phyloP scores from a whole-genome alignment of 2,329 filamentous ascomycete genomes.

The Nemania abortiva region DNA sequence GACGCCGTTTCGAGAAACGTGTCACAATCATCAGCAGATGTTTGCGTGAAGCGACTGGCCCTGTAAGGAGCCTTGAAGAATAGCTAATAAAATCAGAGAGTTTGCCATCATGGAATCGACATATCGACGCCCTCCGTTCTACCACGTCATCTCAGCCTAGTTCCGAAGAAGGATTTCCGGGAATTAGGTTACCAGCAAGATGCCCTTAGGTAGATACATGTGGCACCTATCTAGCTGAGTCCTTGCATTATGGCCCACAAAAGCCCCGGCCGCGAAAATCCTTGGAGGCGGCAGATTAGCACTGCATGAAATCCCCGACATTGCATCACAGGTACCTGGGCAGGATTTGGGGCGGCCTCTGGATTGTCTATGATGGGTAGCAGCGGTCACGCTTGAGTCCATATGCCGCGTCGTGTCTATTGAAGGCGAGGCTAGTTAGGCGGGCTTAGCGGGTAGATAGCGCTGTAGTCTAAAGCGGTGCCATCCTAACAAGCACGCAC shows the following conservation, averaged over 20 bases:
- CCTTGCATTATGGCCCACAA: conserved; percentile 5
- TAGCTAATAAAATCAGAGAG: not conserved
- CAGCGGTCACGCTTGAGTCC: not conserved
- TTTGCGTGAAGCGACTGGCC: not conserved
- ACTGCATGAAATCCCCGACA: conserved; percentile 20
- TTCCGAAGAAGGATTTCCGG: conserved; percentile 2
- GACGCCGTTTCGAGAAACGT: not conserved
- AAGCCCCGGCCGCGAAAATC: not conserved
- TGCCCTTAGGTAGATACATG: not conserved
- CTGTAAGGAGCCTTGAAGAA: not conserved
- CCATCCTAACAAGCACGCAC: conserved; percentile 2
- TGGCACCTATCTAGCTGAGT: not conserved
- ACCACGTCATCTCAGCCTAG: conserved; percentile 22
- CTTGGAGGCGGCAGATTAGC: conserved; percentile 2
- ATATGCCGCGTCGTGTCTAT: not conserved
- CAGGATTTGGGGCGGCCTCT: not conserved
- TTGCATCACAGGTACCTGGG: conserved; percentile 9
- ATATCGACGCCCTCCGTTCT: not conserved
- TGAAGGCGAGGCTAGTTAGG: not conserved
- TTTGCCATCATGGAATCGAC: not conserved
- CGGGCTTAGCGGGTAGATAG: conserved; percentile 14
- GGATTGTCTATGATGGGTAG: not conserved
- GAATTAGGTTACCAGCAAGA: conserved; percentile 9
- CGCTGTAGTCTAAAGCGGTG: conserved; percentile 12
- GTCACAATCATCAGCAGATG: not conserved